These are phyloP conservation scores for Emericellopsis atlantica DNA, from an alignment of 2,329 filamentous ascomycete species.

Conservation along the genomic window DNA sequence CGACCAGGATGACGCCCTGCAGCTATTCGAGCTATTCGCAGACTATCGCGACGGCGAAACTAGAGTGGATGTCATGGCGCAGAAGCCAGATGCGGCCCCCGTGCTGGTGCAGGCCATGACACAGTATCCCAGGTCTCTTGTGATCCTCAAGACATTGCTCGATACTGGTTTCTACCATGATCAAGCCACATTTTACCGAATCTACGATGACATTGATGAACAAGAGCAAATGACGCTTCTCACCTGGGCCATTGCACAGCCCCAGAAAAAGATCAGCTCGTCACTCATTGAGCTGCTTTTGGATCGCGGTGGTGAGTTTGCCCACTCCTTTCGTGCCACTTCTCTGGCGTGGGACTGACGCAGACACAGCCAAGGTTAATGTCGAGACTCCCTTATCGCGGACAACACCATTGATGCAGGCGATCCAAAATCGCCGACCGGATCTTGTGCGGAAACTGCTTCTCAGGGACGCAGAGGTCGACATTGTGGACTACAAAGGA, in stretches of 20 bases:
- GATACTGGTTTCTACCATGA: conserved; percentile 49
- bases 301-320: conserved; percentile 23
- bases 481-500: conserved; percentile 41
- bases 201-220: conserved; percentile 32
- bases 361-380: conserved; percentile 38
- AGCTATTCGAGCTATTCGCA: conserved; percentile 37
- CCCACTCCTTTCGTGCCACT: background rate
- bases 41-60: conserved; percentile 33
- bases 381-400: conserved; percentile 37
- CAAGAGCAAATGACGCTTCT: conserved; percentile 44
- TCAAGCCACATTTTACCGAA: conserved; percentile 28
- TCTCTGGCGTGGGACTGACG: conserved; percentile 6
- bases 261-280: conserved; percentile 49
- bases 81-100: conserved; percentile 27
- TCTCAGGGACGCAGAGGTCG: conserved; percentile 45
- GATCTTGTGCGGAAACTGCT: conserved; percentile 46
- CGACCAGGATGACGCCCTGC: conserved; percentile 34
- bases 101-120: conserved; percentile 39
- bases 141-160: conserved; percentile 37
- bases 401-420: conserved; percentile 45
- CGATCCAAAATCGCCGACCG: conserved; percentile 40
- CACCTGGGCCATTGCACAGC: conserved; percentile 48
- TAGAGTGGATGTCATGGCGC: conserved; percentile 36
- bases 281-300: conserved; percentile 44
- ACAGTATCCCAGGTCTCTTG: conserved; percentile 40